Conservation (phyloP, 1,139 yeast species). For the Lipomyces yarrowii region DNA sequence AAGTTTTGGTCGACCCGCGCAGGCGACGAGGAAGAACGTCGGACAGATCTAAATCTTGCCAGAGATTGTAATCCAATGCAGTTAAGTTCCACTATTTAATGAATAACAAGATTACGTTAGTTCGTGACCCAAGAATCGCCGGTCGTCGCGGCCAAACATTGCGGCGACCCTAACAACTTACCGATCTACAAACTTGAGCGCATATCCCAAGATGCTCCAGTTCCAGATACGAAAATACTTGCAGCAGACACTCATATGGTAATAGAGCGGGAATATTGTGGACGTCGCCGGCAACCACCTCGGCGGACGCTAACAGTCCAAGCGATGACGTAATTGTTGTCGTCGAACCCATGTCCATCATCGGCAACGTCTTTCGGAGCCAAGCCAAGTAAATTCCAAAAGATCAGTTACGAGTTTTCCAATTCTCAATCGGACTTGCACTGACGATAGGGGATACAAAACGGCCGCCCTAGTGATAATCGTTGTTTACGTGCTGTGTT, state of each 20-base stretch:
- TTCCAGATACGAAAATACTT: not conserved
- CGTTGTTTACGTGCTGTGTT: too few species aligned
- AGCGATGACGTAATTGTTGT: not conserved
- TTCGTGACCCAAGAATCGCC: too few species aligned
- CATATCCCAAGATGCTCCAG: constrained; percentile 1
- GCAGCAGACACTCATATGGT: constrained; percentile 14
- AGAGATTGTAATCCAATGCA: constrained; percentile 5
- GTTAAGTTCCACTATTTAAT: constrained; percentile 6
- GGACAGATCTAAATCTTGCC: constrained; percentile 8
- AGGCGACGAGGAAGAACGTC: constrained; percentile 7
- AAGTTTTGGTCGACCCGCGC: not conserved
- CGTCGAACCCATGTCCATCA: not conserved
- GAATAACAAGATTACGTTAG: not conserved
- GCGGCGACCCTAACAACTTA: constrained; percentile 2
- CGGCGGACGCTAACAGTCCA: not conserved
- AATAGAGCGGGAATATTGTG: not conserved
- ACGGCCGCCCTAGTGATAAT: too few species aligned
- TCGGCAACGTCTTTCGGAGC: not conserved
- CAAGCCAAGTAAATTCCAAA: not conserved
- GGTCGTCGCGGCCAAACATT: not conserved
- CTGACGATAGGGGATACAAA: too few species aligned
- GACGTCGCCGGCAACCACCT: not conserved
- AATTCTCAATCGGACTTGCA: too few species aligned
- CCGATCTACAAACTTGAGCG: constrained; percentile 11
- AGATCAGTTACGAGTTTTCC: too few species aligned